Conservation (phyloP, 768 basidiomycete genomes). For the Leccinum longicurvipes region DNA sequence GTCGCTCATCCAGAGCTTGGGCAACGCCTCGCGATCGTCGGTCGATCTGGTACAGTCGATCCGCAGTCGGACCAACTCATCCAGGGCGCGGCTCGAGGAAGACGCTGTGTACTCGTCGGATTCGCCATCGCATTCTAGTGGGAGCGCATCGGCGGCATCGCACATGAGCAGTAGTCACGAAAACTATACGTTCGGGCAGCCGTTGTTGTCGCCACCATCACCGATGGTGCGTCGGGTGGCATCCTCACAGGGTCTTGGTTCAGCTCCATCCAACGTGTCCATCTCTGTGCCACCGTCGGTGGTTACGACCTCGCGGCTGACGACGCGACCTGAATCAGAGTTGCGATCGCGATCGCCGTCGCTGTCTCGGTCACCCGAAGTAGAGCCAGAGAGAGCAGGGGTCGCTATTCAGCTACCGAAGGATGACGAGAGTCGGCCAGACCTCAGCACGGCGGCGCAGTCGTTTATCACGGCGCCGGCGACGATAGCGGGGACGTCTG, state of each 20-base stretch:
- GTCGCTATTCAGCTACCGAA: constrained; percentile 26
- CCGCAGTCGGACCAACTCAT: constrained; percentile 60
- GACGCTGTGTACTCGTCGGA: constrained; percentile 38
- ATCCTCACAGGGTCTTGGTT: constrained; percentile 20
- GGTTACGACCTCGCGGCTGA: constrained; percentile 23
- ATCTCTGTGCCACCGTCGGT: constrained; percentile 22
- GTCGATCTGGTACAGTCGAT: constrained; percentile 51
- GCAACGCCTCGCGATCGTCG: constrained; percentile 58
- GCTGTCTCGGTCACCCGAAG: constrained; percentile 8
- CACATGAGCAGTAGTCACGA: constrained; percentile 46
- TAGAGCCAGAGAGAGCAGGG: constrained; percentile 18
- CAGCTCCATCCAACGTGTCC: constrained; percentile 18
- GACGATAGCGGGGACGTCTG: constrained; percentile 55
- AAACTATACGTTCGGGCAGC: constrained; percentile 74
- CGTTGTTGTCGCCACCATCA: constrained; percentile 34
- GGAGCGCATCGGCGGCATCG: constrained; percentile 51
- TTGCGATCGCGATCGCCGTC: not conserved
- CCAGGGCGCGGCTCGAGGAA: constrained; percentile 66
- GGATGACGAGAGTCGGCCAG: constrained; percentile 43
- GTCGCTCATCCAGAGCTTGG: constrained; percentile 62
- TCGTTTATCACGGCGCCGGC: constrained; percentile 69
- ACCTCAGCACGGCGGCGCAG: constrained; percentile 65
- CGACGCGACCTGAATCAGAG: constrained; percentile 13
- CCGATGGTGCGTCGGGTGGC: constrained; percentile 8
- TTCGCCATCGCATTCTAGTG: constrained; percentile 34